Evolutionary conservation across 1,284 basidiomycete genomes (phyloP), one percentile per base, ranked within the genome.

Genomic region (Ceratobasidium sp.): DNA sequence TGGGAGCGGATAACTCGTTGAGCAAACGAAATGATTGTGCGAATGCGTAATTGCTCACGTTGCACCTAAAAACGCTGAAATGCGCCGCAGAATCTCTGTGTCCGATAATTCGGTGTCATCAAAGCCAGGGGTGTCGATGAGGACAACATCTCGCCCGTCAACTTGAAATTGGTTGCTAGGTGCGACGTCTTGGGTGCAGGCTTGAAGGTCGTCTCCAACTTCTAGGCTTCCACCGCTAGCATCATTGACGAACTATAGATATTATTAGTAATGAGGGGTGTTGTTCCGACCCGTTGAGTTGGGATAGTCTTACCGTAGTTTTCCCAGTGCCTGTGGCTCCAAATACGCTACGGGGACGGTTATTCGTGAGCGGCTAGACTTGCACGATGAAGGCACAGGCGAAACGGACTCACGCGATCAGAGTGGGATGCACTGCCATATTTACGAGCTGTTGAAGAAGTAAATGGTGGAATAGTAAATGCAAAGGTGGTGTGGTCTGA

Each of bases 51-150:
- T 47, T 7, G 28, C 69, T 61, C 45, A 74, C 69, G 53, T 33
- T 10, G 31, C 13, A 11, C 28, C 17, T n/a, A 74, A 58, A 17
- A 33, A 74, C 15, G 33, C 56, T 17, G 69, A 49, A 28, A 74
- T 74, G 42, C 56, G 51, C 31, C 45, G 7, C 20, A 74, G 39
- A 28, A 74, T 35, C 31, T 74, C 69, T 6, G 69, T 63, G 45
- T 74, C 69, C 26, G 63, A 45, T n/a, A 65, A 31, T 11, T 76
- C 33, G 5, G 64, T 76, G 23, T 76, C 75, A 23, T 76, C 75
- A n/a, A 76, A 76, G 1, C 75, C 75, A 6, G 75, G 75, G 2
- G 75, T 76, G 28, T 76, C 75, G 39, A 76, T 45, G 26, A 76
- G 42, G 33, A 33, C 17, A 23, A 76, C 54, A 15, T 47, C 20